phyloP scores from a whole-genome alignment of 768 basidiomycete species.

The Amanita muscaria region DNA sequence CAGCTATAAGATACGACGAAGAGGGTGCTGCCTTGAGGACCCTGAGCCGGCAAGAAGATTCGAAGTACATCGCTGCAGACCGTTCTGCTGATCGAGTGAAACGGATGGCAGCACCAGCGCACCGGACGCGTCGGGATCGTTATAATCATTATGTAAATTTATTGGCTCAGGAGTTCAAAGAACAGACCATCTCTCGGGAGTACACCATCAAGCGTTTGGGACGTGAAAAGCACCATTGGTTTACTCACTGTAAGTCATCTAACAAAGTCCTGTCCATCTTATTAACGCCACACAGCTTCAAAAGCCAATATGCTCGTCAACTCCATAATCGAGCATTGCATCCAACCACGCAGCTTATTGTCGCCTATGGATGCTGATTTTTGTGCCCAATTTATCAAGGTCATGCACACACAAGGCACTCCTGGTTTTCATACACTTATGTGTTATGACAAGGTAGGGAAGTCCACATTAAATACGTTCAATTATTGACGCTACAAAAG shows the following conservation, averaged over 20 bases:
- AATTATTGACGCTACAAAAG: conserved; percentile 29
- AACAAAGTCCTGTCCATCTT: not conserved
- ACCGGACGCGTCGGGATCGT: conserved; percentile 57
- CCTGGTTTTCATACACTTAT: conserved; percentile 79
- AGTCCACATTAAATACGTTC: not conserved
- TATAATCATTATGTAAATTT: conserved; percentile 51
- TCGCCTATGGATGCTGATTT: conserved; percentile 97
- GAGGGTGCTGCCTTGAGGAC: conserved; percentile 54
- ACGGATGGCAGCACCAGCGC: conserved; percentile 45
- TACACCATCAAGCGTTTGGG: conserved; percentile 72
- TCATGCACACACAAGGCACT: conserved; percentile 83
- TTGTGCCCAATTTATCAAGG: conserved; percentile 84
- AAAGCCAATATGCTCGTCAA: conserved; percentile 44
- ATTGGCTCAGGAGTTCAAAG: conserved; percentile 63
- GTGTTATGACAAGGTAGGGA: conserved; percentile 70
- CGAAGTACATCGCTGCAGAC: conserved; percentile 54
- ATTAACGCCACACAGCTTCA: conserved; percentile 23
- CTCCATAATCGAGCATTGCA: conserved; percentile 79
- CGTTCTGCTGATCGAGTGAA: conserved; percentile 59
- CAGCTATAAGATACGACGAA: conserved; percentile 69
- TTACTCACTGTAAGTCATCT: conserved; percentile 44
- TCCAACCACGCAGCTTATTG: conserved; percentile 86
- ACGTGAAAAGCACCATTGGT: conserved; percentile 80
- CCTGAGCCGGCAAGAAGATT: conserved; percentile 62
- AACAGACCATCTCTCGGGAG: conserved; percentile 61